These are phyloP conservation scores for Endotrypanum monterogeii DNA, from an alignment of 208 protist species.

Conservation along the genomic window DNA sequence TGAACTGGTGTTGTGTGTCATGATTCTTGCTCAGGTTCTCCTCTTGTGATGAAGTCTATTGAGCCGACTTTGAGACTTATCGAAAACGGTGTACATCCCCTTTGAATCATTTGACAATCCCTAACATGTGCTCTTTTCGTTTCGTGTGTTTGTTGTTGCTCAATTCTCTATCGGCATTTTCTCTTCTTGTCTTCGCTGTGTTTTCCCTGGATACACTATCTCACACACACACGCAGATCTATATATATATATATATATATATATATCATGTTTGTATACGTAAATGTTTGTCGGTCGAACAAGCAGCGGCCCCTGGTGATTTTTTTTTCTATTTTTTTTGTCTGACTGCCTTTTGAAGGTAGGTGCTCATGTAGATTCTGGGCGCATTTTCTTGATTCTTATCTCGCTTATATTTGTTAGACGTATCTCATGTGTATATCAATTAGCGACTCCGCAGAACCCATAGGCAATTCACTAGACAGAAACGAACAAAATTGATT, in stretches of 20 bases:
- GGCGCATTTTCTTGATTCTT: not conserved
- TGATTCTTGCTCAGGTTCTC: too few species aligned
- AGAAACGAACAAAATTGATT: too few species aligned
- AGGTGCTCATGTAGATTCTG: too few species aligned
- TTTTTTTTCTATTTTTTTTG: not conserved
- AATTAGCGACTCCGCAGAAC: too few species aligned
- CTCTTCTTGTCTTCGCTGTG: not conserved
- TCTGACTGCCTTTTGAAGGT: not conserved
- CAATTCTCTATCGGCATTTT: not conserved
- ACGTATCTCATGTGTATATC: too few species aligned
- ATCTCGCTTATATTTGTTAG: not conserved
- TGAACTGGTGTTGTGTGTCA: too few species aligned
- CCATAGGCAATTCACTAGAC: too few species aligned
- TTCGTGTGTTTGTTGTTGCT: not conserved
- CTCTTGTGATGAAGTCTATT: too few species aligned
- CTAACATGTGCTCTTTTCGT: not conserved
- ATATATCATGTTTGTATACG: not conserved
- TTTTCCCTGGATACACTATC: constrained; percentile 9
- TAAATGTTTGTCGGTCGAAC: not conserved
- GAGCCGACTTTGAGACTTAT: too few species aligned
- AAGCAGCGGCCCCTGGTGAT: not conserved
- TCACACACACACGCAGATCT: not conserved
- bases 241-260: not conserved
- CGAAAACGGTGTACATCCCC: too few species aligned
- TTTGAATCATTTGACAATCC: too few species aligned